Base-by-base conservation (phyloP, 2,329 filamentous ascomycete species). In the Sarocladiaceae sp. region DNA sequence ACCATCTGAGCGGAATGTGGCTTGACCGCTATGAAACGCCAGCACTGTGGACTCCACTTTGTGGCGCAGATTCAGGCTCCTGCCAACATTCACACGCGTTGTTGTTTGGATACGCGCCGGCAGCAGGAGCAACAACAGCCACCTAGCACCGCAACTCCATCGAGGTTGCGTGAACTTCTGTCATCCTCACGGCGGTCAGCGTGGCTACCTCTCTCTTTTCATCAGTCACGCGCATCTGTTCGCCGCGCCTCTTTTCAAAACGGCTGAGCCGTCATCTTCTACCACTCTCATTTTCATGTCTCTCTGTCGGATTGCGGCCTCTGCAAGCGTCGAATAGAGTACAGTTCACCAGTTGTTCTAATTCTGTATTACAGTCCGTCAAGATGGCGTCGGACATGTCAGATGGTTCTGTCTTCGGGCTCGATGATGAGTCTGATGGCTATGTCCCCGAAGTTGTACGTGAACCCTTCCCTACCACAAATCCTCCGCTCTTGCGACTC, bases 331-430 rank as follows among this genome's bases (percentile, higher is more conserved):
- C 48, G 44, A 50, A 43, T 43, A 40, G 48, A 46, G 26, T 19
- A 18, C 21, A 24, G 13, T 27, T 27, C 13, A 24, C 24, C 10
- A 41, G 6, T 24, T 41, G 24, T 29, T 29, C 37, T 18, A 29
- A 27, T 9, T 24, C 29, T 24, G 31, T 49, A 47, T 43, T 33
- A 33, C 49, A 44, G 19, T 40, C 44, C 42, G 50, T 51, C 63
- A 66, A 55, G 41, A 80, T 80, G 76, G 72, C 74, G 54, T 77
- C 72, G 49, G 74, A 79, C 49, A 64, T 64, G 33, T 73, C 80
- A 63, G 76, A 79, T 45, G 80, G 81, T 64, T 66, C 59, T 47
- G 54, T 53, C 35, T 66, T 64, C 51, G 66, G 61, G 47, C 45
- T 62, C 21, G 65, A 54, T 41, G 64, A 67, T 27, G 66, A 69